Evolutionary conservation across 1,139 yeast genomes (phyloP).

Genomic region (Insectozyma bohioensis): DNA sequence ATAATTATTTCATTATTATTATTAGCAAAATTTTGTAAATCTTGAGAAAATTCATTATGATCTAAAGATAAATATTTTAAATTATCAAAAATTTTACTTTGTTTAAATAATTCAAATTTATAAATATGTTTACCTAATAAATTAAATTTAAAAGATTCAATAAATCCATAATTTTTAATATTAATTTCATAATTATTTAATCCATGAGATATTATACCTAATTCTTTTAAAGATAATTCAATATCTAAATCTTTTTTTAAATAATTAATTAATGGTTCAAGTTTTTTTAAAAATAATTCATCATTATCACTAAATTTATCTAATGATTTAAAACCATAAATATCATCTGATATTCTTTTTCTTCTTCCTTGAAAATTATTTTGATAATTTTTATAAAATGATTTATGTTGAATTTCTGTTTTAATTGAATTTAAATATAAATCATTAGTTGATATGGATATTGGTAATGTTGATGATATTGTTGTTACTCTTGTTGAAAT

Average conservation of each 20-base stretch:
- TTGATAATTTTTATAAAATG: too few species aligned
- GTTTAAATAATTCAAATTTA: constrained; percentile 11
- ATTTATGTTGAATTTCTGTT: too few species aligned
- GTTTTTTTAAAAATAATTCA: too few species aligned
- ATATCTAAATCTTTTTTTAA: too few species aligned
- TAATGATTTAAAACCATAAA: too few species aligned
- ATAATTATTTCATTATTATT: constrained; percentile 23
- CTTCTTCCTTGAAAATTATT: too few species aligned
- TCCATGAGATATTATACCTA: constrained; percentile 11
- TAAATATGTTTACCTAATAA: constrained; percentile 12
- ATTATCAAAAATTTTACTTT: constrained; percentile 25
- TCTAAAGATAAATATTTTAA: constrained; percentile 28
- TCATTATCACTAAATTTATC: too few species aligned
- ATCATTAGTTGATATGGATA: too few species aligned
- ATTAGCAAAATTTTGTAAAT: constrained; percentile 15
- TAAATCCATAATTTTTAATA: constrained; percentile 5
- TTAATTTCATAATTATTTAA: constrained; percentile 10
- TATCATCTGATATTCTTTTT: too few species aligned
- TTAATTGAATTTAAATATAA: too few species aligned
- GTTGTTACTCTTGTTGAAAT: neutral
- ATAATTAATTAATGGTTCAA: too few species aligned
- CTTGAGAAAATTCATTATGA: constrained; percentile 25
- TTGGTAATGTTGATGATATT: too few species aligned
- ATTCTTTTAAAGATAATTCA: constrained; percentile 5
- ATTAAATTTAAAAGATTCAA: constrained; percentile 16